These are phyloP conservation scores for Carex sylvatica DNA, from an alignment of 202 grass and related monocot genomes.

Conservation along the genomic window DNA sequence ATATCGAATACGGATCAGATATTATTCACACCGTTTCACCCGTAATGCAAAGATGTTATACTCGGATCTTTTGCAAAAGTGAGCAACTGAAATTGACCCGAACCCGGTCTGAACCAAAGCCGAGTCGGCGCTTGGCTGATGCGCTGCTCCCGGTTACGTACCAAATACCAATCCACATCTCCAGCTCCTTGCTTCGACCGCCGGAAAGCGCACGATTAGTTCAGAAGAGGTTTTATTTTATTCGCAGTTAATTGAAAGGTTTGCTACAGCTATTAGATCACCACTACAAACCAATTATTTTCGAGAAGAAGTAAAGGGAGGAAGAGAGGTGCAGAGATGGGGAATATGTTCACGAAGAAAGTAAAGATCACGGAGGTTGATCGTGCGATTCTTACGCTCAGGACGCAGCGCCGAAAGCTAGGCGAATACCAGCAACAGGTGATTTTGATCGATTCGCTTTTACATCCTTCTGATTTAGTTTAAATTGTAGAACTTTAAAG, in stretches of 20 bases:
- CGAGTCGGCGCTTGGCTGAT: not conserved
- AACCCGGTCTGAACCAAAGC: not conserved
- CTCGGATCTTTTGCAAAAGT: not conserved
- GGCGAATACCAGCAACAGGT: conserved; percentile 93
- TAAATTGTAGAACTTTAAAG: not conserved
- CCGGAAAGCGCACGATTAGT: not conserved
- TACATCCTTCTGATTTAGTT: not conserved
- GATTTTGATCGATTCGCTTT: not conserved
- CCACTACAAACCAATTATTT: not conserved
- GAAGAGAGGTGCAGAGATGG: conserved; percentile 41
- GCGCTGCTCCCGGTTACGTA: not conserved
- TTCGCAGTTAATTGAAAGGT: not conserved
- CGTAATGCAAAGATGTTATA: not conserved
- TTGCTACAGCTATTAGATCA: conserved; percentile 6
- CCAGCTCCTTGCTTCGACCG: conserved; percentile 14
- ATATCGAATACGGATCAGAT: no score
- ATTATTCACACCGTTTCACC: no score
- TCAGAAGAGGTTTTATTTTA: not conserved
- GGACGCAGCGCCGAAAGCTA: conserved; percentile 94
- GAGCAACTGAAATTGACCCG: not conserved
- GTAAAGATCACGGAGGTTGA: conserved; percentile 95
- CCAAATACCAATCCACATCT: not conserved
- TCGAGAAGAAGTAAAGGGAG: not conserved
- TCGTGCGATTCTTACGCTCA: conserved; percentile 88
- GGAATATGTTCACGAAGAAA: conserved; percentile 98